Conservation (phyloP, 2,329 filamentous ascomycete genomes). For the Penicillium decumbens region DNA sequence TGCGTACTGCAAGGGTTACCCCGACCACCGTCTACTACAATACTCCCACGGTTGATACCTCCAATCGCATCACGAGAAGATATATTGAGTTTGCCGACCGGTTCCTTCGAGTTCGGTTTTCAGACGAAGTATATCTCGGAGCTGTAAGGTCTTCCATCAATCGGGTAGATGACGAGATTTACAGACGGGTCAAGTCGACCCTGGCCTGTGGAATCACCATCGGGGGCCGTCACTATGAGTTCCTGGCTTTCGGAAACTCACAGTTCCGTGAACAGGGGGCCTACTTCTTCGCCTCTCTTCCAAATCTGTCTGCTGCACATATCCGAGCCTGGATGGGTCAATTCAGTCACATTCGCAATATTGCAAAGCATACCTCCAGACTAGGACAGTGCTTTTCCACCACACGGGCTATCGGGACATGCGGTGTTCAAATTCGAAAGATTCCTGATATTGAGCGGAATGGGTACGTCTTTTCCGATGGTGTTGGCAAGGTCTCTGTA, state of each 20-base stretch:
- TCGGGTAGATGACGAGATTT: slow-evolving; percentile 63
- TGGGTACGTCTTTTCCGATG: slow-evolving; percentile 76
- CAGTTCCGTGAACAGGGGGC: slow-evolving; percentile 88
- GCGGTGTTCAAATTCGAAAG: slow-evolving; percentile 53
- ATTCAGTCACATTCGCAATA: slow-evolving; percentile 71
- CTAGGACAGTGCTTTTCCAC: slow-evolving; percentile 96
- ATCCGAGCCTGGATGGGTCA: slow-evolving; percentile 85
- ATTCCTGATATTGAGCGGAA: slow-evolving; percentile 68
- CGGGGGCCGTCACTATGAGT: slow-evolving; percentile 76
- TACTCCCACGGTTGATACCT: slow-evolving; percentile 75
- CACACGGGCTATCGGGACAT: slow-evolving; percentile 67
- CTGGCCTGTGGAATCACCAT: slow-evolving; percentile 75
- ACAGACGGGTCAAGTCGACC: slow-evolving; percentile 65
- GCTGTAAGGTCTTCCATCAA: slow-evolving; percentile 56
- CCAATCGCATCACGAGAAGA: slow-evolving; percentile 77
- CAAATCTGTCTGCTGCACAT: slow-evolving; percentile 62
- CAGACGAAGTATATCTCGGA: slow-evolving; percentile 67
- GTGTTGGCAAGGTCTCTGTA: slow-evolving; percentile 84
- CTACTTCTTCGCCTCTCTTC: slow-evolving; percentile 80
- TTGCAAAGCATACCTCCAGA: slow-evolving; percentile 87
- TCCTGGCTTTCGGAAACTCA: slow-evolving; percentile 91
- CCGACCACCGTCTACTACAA: slow-evolving; percentile 76
- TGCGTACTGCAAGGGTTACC: slow-evolving; percentile 74
- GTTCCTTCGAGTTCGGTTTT: slow-evolving; percentile 85
- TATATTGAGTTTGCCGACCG: slow-evolving; percentile 66